A percentile compares a stretch with the other conserved stretches of the same genome.
Conservation (phyloP, 2,329 filamentous ascomycete genomes). For the Microsporum ferrugineum region DNA sequence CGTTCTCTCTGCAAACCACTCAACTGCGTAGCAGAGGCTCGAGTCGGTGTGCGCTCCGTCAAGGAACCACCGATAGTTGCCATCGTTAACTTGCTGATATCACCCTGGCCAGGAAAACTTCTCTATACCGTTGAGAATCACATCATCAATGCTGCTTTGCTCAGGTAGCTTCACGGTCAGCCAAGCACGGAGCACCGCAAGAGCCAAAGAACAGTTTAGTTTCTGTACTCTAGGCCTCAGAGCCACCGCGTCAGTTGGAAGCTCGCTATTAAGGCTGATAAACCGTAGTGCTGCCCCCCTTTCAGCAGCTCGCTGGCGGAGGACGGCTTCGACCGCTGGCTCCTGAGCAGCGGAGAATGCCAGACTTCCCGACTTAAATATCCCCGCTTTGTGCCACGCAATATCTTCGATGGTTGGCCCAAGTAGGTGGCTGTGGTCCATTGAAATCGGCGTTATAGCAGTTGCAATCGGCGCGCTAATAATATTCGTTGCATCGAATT, state of each 20-base stretch:
- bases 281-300: constrained; percentile 39
- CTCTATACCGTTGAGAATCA: constrained; percentile 17
- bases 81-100: constrained; percentile 18
- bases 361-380: constrained; percentile 49
- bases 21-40: constrained; percentile 24
- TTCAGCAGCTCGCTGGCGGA: constrained; percentile 42
- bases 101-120: constrained; percentile 23
- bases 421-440: constrained; percentile 54
- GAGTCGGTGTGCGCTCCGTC: constrained; percentile 33
- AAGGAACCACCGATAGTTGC: constrained; percentile 24
- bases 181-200: constrained; percentile 7
- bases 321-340: constrained; percentile 36
- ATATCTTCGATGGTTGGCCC: constrained; percentile 54
- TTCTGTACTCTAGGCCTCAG: constrained; percentile 7
- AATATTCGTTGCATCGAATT: constrained; percentile 57
- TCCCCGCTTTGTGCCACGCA: constrained; percentile 63
- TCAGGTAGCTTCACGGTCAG: constrained; percentile 10
- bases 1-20: constrained; percentile 23
- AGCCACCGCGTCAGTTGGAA: not conserved
- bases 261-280: constrained; percentile 34
- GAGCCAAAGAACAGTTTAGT: constrained; percentile 15
- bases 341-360: constrained; percentile 49
- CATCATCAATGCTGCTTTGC: constrained; percentile 9
- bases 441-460: constrained; percentile 53
- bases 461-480: constrained; percentile 45